Evolutionary conservation across 768 basidiomycete genomes (phyloP).

Genomic region (Macrolepiota dolichaula): DNA sequence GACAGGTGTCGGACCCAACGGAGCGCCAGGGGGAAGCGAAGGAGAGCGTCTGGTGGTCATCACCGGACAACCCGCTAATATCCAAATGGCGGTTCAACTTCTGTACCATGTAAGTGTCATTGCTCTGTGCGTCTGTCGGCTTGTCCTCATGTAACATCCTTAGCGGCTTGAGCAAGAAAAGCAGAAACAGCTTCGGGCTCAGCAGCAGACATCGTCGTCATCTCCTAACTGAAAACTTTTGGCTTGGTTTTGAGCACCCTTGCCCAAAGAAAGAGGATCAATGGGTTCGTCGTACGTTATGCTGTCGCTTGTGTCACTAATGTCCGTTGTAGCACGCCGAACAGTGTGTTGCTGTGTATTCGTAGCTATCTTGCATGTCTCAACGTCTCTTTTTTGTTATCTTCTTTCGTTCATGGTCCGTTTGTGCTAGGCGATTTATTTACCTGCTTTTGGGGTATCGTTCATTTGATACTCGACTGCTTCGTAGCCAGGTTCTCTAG

Average conservation of each 20-base stretch:
- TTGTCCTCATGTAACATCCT: not conserved
- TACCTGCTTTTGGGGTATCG: not conserved
- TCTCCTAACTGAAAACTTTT: not conserved
- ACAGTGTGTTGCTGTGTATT: slow-evolving; percentile 9
- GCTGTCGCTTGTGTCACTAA: not conserved
- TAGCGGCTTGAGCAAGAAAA: slow-evolving; percentile 88
- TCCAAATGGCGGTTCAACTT: slow-evolving; percentile 94
- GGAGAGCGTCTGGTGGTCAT: slow-evolving; percentile 94
- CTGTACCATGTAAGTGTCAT: slow-evolving; percentile 69
- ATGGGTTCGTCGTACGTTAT: not conserved
- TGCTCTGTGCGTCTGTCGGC: not conserved
- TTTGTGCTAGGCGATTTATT: not conserved
- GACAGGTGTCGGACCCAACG: slow-evolving; percentile 61
- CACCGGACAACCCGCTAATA: slow-evolving; percentile 91
- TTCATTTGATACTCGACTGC: not conserved
- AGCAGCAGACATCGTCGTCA: slow-evolving; percentile 17
- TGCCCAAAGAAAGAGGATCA: not conserved
- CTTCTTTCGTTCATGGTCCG: slow-evolving; percentile 2
- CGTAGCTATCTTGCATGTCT: slow-evolving; percentile 2
- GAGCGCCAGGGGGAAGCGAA: slow-evolving; percentile 70
- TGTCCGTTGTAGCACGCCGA: not conserved
- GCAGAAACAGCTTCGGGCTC: slow-evolving; percentile 68
- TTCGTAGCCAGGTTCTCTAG: not conserved
- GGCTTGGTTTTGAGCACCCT: not conserved
- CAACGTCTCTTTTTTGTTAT: not conserved